A percentile compares a stretch with the other conserved stretches of the same genome.
These are phyloP conservation scores for Megacollybia marginata DNA, from an alignment of 768 basidiomycete species.

Conservation along the genomic window DNA sequence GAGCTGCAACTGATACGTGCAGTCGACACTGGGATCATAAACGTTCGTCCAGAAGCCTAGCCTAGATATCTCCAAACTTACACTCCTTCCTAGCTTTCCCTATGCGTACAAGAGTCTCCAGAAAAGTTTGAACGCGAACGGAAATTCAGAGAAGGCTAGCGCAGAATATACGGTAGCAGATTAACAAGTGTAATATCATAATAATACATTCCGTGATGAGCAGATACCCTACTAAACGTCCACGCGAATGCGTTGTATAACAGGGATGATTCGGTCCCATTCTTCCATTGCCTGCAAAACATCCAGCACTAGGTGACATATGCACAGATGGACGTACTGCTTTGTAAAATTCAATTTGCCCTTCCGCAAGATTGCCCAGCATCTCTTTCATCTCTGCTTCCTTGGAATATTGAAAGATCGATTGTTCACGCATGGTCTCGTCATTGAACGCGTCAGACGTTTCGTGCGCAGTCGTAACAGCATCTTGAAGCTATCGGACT, in stretches of 20 bases:
- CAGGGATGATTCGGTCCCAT: constrained; percentile 92
- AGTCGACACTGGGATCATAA: constrained; percentile 79
- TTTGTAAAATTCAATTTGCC: constrained; percentile 93
- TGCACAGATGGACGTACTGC: constrained; percentile 33
- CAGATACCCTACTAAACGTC: constrained; percentile 38
- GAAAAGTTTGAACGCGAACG: constrained; percentile 44
- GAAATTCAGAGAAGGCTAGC: not conserved
- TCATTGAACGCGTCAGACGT: constrained; percentile 96
- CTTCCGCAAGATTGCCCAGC: constrained; percentile 82
- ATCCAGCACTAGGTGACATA: constrained; percentile 1
- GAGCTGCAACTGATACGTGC: constrained; percentile 72
- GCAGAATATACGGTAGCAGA: too few relatives aligned
- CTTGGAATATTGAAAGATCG: constrained; percentile 84
- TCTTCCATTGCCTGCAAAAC: constrained; percentile 80
- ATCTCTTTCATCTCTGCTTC: constrained; percentile 97
- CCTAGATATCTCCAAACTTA: not conserved
- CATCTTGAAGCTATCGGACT: constrained; percentile 76
- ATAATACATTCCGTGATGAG: too few relatives aligned
- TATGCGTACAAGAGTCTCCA: constrained; percentile 76
- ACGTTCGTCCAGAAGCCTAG: constrained; percentile 34
- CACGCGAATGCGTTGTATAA: constrained; percentile 90
- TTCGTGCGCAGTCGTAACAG: constrained; percentile 90
- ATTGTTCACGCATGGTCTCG: constrained; percentile 87
- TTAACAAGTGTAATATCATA: too few relatives aligned
- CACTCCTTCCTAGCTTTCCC: constrained; percentile 42